phyloP scores from a whole-genome alignment of 305 asterid genomes.

The Fraxinus dipetala region DNA sequence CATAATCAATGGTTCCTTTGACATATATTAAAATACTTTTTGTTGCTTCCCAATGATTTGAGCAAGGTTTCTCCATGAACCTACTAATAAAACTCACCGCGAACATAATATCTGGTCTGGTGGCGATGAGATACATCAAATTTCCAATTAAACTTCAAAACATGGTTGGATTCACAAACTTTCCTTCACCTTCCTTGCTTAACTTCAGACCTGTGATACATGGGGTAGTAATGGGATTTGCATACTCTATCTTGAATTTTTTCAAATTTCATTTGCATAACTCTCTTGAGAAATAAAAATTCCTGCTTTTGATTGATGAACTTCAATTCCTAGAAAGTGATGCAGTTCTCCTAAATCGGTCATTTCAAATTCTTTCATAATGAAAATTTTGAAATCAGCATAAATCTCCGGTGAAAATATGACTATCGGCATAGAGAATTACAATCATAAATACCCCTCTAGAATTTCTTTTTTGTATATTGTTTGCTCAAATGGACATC shows the following conservation, averaged over 20 bases:
- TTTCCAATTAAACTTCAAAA: neutral
- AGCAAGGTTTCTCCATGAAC: too few species aligned
- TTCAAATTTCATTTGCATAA: constrained; percentile 4
- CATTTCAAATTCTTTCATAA: constrained; percentile 5
- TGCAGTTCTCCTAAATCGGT: neutral
- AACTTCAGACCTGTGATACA: neutral
- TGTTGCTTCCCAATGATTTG: too few species aligned
- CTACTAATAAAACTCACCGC: neutral
- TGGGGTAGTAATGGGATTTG: neutral
- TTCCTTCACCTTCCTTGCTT: neutral
- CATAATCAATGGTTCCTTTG: too few species aligned
- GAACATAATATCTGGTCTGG: neutral
- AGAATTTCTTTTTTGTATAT: neutral
- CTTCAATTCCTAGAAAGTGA: constrained; percentile 13
- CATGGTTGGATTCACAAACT: neutral
- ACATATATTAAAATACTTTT: too few species aligned
- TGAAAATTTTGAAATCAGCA: neutral
- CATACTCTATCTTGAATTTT: neutral
- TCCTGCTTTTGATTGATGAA: neutral
- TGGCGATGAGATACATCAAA: neutral
- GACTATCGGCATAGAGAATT: neutral
- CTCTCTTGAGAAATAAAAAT: neutral
- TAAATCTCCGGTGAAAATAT: neutral
- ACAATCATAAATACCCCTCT: neutral
- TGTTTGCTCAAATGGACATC: neutral